phyloP scores from a whole-genome alignment of 768 basidiomycete species.

The Mycena chlorophos region DNA sequence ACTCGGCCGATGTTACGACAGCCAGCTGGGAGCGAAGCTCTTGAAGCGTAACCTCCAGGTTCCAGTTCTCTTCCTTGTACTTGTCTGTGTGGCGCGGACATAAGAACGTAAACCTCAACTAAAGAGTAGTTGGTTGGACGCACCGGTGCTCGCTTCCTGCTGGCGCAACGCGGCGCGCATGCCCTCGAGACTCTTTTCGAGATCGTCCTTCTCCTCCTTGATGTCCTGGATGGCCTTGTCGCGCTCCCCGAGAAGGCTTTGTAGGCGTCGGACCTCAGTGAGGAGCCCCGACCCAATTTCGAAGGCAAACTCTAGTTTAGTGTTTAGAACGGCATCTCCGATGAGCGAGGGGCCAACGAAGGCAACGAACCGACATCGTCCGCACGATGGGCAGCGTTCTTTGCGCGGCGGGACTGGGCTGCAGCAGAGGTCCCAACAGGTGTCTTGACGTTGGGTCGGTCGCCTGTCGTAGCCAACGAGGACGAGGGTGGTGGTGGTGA shows the following conservation, averaged over 20 bases:
- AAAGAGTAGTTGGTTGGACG: slow-evolving; percentile 24
- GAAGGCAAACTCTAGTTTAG: slow-evolving; percentile 84
- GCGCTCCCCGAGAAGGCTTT: slow-evolving; percentile 86
- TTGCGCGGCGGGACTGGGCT: slow-evolving; percentile 84
- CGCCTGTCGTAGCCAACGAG: slow-evolving; percentile 59
- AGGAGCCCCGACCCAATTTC: slow-evolving; percentile 94
- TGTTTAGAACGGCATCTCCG: slow-evolving; percentile 17
- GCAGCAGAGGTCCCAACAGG: slow-evolving; percentile 58
- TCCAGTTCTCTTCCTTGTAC: slow-evolving; percentile 99
- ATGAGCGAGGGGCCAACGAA: slow-evolving; percentile 2
- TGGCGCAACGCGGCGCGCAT: slow-evolving; percentile 71
- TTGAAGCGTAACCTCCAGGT: slow-evolving; percentile 90
- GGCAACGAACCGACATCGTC: slow-evolving; percentile 71
- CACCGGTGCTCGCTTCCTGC: slow-evolving; percentile 81
- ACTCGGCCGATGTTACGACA: slow-evolving; percentile 60
- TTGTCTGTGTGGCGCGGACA: slow-evolving; percentile 57
- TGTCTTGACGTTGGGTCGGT: slow-evolving; percentile 49
- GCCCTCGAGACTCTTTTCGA: slow-evolving; percentile 76
- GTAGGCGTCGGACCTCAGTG: slow-evolving; percentile 88
- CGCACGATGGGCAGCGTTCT: slow-evolving; percentile 87
- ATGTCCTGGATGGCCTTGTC: slow-evolving; percentile 91
- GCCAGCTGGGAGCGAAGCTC: slow-evolving; percentile 73
- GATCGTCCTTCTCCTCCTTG: slow-evolving; percentile 89
- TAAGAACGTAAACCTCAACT: slow-evolving; percentile 1
- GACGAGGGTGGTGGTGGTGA: slow-evolving; percentile 45